Evolutionary conservation across 23 red algal species (phyloP), one percentile per base, ranked within the genome.

Genomic region (Gracilaria gracilis): DNA sequence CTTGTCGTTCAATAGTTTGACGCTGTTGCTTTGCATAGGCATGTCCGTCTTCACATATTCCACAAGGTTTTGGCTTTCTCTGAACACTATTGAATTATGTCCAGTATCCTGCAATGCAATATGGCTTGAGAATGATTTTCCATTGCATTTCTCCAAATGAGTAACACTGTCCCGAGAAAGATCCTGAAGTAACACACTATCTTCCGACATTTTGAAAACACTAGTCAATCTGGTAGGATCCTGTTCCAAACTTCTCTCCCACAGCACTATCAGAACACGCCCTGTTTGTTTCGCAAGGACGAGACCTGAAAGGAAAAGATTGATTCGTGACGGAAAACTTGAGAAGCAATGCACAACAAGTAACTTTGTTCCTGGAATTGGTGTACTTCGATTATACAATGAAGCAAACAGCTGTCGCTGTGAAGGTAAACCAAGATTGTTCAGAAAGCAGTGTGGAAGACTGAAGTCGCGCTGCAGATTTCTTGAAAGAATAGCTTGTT

Each of bases 241-340:
- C 1, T 34, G 13, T 29, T 50, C 40, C 11, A 28, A 7, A 33
- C 31, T 50, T 77, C 42, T 25, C 46, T 77, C 72, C 95, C 95
- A 96, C 23, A 96, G 16, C 3, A 96, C 65, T 49, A 96, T 57
- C 29, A 79, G 57, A 57, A 57, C 55, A 20, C 67, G 51, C 19
- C 70, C 88, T 50, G 81, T 96, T 71, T 85, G 32, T 55, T 61
- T 81, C 8, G 95, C 69, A 75, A 96, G 69, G 21, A 80, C 31
- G n/a, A 88, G 27, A 36, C 54, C 79, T 34, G 79, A 82, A n/a
- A 65, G 54, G 15, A 82, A 27, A 31, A 82, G 53, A 23, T 59
- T 61, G 53, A 82, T 59, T 23, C 79, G 47, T 21, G 79, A 61
- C 53, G 54, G 49, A 6, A 82, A 81, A 62, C 31, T 24, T 33